Percentiles rank a stretch among this genome's conserved stretches.
phyloP scores from a whole-genome alignment of 2,329 filamentous ascomycete genomes.

The Penicillium sp. region DNA sequence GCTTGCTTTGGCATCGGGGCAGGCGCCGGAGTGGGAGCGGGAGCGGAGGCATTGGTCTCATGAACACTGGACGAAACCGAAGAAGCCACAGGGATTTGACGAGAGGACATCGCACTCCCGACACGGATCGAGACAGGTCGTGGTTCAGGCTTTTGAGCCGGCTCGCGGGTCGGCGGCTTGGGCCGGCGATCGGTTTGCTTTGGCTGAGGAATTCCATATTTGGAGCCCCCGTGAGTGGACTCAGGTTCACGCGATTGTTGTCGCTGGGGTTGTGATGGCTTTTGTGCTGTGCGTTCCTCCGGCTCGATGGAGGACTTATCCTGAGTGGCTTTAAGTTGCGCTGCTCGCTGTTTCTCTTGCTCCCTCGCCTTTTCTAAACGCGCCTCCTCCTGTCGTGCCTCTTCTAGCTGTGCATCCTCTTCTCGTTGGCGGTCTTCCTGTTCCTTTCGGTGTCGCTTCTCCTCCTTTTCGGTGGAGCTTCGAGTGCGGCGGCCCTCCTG shows the following conservation, averaged over 20 bases:
- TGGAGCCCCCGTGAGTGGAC: conserved; percentile 32
- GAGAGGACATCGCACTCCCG: conserved; percentile 49
- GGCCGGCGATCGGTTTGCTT: conserved; percentile 48
- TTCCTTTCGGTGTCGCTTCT: conserved; percentile 42
- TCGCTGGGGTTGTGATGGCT: conserved; percentile 31
- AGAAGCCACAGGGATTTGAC: conserved; percentile 46
- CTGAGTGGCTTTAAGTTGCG: conserved; percentile 37
- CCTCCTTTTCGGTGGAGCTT: conserved; percentile 62
- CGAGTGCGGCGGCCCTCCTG: conserved; percentile 56
- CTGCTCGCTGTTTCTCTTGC: conserved; percentile 39
- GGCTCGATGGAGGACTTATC: conserved; percentile 38
- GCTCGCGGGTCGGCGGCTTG: conserved; percentile 48
- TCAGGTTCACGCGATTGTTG: conserved; percentile 39
- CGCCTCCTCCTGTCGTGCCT: conserved; percentile 15
- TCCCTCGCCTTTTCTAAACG: conserved; percentile 34
- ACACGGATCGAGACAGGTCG: conserved; percentile 55
- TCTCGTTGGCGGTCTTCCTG: conserved; percentile 39
- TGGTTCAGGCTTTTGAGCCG: conserved; percentile 49
- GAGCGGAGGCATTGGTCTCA: conserved; percentile 54
- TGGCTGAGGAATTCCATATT: conserved; percentile 29
- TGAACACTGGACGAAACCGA: conserved; percentile 64
- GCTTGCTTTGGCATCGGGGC: conserved; percentile 52
- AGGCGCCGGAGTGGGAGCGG: conserved; percentile 55
- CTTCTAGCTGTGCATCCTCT: conserved; percentile 41
- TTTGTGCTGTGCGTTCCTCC: conserved; percentile 34